A percentile compares a stretch with the other conserved stretches of the same genome.
These are phyloP conservation scores for Colletotrichum sp. DNA, from an alignment of 2,329 filamentous ascomycete genomes.

Conservation along the genomic window DNA sequence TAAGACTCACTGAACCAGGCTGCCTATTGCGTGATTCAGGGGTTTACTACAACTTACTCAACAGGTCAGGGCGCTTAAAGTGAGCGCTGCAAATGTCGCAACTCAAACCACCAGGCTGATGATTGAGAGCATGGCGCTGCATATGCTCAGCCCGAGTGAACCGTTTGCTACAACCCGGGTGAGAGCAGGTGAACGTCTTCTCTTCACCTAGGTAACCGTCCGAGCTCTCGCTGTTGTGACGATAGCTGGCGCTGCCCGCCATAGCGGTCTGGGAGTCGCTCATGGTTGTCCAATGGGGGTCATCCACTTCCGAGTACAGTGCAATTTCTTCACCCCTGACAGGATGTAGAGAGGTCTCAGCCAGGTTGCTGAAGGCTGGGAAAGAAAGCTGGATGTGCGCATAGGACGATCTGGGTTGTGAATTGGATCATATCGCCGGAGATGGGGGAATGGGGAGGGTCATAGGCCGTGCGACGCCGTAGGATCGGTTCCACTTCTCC, in stretches of 20 bases:
- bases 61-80: conserved; percentile 64
- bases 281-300: not conserved
- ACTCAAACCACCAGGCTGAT: conserved; percentile 56
- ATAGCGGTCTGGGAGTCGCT: not conserved
- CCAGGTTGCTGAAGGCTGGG: not conserved
- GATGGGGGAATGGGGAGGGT: conserved; percentile 14
- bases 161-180: conserved; percentile 52
- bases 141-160: conserved; percentile 65
- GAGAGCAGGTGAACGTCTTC: conserved; percentile 36
- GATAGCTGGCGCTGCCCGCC: not conserved
- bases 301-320: not conserved
- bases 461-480: not conserved
- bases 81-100: conserved; percentile 65
- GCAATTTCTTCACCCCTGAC: not conserved
- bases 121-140: conserved; percentile 62
- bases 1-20: not conserved
- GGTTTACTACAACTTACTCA: conserved; percentile 22
- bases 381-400: not conserved
- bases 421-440: not conserved
- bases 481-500: not conserved
- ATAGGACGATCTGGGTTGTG: not conserved
- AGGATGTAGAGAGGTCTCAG: not conserved
- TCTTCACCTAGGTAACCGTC: not conserved
- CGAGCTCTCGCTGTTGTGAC: conserved; percentile 9
- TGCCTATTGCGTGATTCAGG: not conserved